Base-by-base conservation (phyloP, 2,329 filamentous ascomycete genomes). In the Diaporthe velutina region DNA sequence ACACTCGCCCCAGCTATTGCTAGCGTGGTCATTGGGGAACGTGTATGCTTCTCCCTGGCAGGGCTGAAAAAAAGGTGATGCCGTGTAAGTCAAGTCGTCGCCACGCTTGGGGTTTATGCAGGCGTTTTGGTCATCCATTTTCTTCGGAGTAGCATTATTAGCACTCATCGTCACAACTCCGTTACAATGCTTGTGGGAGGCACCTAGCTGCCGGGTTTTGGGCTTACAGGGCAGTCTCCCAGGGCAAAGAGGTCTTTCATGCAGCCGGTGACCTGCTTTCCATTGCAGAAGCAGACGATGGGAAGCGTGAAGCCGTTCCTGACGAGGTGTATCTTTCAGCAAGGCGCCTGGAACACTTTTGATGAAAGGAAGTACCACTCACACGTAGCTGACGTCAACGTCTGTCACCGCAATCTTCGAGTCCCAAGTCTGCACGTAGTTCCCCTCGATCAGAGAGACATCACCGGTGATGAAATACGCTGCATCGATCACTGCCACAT, bases 381-480 rank as follows among this genome's bases (percentile, higher is more conserved):
- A 77, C 73, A 80, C 78, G 64, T 75, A 79, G 35, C 77, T 78
- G 13, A 79, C 74, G 60, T 80, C 75, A 10, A 80, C 72, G 42
- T 77, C 76, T 22, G 72, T 73, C 3, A 75, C 58, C 33, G 73
- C 74, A 17, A 60, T 42, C 7, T 58, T 67, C 40, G 48, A 75
- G 2, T 33, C n/a, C 38, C 9, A 19, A 33, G 42, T 71, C 33
- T 70, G 48, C 40, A 70, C 57, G 54, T 77, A 78, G 30, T 74
- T 78, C 35, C 55, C 73, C 68, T 77, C 72, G 73, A 75, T 75
- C 33, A 77, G 73, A 10, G 71, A 73, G 40, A 76, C 77, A 58
- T 75, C 70, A n/a, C 52, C 75, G 8, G 54, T 58, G 66, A 77
- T 57, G 5, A 52, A 28, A 28, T 64, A 30, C 2, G 52, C 42